phyloP scores from a whole-genome alignment of 192 early-diverging fungal species.

The Podila horticola region DNA sequence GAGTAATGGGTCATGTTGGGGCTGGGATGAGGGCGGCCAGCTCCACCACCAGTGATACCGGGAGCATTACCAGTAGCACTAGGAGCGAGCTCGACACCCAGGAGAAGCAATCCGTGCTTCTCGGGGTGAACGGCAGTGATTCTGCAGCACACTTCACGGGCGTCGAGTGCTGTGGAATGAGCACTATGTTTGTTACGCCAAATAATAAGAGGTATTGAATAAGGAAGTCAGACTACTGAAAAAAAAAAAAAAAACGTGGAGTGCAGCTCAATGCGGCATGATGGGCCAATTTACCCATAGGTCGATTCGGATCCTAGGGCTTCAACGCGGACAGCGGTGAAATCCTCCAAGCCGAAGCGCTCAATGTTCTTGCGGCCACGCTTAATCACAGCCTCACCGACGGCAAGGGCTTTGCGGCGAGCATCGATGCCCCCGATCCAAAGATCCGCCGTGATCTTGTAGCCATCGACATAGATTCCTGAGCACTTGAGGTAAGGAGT shows the following conservation, averaged over 20 bases:
- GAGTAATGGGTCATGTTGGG: constrained; percentile 73
- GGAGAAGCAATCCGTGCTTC: constrained; percentile 36
- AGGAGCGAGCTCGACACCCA: constrained; percentile 43
- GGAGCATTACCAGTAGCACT: constrained; percentile 57
- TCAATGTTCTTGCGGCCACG: constrained; percentile 56
- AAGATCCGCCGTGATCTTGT: constrained; percentile 66
- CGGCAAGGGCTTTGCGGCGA: constrained; percentile 62
- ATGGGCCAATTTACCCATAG: constrained; percentile 60
- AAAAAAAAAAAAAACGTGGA: neutral
- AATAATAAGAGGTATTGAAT: neutral
- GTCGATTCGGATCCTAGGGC: constrained; percentile 66
- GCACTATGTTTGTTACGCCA: constrained; percentile 4
- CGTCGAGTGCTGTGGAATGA: constrained; percentile 31
- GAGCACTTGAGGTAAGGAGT: constrained; percentile 69
- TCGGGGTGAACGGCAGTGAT: constrained; percentile 45
- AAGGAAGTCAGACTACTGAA: neutral
- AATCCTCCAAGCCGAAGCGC: constrained; percentile 58
- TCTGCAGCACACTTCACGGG: constrained; percentile 51
- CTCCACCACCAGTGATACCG: constrained; percentile 56
- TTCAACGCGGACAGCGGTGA: constrained; percentile 65
- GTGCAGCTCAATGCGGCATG: too few species aligned
- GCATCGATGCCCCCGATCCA: constrained; percentile 72
- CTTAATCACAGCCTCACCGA: constrained; percentile 65
- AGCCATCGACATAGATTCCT: constrained; percentile 70
- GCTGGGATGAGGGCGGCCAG: constrained; percentile 64